Evolutionary conservation across 2,329 filamentous ascomycete species (phyloP).

Genomic region (Sclerotinia nivalis): DNA sequence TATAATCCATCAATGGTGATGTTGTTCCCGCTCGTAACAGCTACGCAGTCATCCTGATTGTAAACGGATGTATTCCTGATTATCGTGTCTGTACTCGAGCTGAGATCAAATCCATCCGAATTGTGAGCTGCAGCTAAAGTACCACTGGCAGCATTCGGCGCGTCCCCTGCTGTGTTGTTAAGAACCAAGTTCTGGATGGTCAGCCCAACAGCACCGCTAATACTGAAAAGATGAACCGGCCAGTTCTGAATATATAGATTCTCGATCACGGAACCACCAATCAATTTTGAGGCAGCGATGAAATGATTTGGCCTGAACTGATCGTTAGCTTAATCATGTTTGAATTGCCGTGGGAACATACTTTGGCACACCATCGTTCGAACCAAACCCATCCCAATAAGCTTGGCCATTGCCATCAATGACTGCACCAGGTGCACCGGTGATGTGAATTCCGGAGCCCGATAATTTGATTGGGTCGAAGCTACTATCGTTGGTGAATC

Average conservation of each 20-base stretch:
- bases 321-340: background rate
- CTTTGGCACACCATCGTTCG: slow-evolving; percentile 52
- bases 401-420: slow-evolving; percentile 53
- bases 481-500: slow-evolving; percentile 33
- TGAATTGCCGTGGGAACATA: slow-evolving; percentile 21
- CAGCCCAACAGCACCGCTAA: slow-evolving; percentile 47
- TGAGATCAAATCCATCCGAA: slow-evolving; percentile 56
- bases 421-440: slow-evolving; percentile 52
- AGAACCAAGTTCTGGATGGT: slow-evolving; percentile 53
- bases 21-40: slow-evolving; percentile 40
- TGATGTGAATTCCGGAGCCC: slow-evolving; percentile 57
- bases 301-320: slow-evolving; percentile 61
- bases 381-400: slow-evolving; percentile 64
- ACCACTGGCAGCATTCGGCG: slow-evolving; percentile 39
- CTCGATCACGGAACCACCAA: slow-evolving; percentile 52
- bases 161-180: slow-evolving; percentile 57
- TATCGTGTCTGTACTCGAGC: slow-evolving; percentile 47
- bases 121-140: slow-evolving; percentile 45
- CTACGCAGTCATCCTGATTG: slow-evolving; percentile 42
- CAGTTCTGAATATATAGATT: slow-evolving; percentile 55
- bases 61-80: slow-evolving; percentile 38
- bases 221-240: slow-evolving; percentile 54
- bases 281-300: slow-evolving; percentile 51
- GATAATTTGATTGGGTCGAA: slow-evolving; percentile 47
- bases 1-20: slow-evolving; percentile 38